Percentiles rank a stretch among this genome's conserved stretches.
phyloP scores from a whole-genome alignment of 2,329 filamentous ascomycete genomes.

The Phoma herbarum region DNA sequence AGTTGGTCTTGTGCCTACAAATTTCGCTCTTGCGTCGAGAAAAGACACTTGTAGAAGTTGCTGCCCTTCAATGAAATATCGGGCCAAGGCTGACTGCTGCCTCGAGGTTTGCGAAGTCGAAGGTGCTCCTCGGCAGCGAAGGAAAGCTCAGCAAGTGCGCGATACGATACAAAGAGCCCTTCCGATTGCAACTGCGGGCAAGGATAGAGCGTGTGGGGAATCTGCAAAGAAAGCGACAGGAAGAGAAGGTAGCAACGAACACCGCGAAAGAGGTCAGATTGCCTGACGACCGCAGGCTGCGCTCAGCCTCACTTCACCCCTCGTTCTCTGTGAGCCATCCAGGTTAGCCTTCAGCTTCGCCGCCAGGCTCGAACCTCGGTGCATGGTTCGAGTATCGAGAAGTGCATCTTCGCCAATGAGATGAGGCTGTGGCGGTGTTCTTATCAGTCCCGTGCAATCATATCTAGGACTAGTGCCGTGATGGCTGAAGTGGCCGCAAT shows the following conservation, averaged over 20 bases:
- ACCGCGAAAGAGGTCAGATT: background rate
- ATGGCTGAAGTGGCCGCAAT: constrained; percentile 24
- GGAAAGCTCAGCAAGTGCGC: background rate
- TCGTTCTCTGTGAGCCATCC: constrained; percentile 17
- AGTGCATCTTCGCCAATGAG: constrained; percentile 15
- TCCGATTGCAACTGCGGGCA: background rate
- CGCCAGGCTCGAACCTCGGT: constrained; percentile 15
- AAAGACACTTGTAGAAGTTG: background rate
- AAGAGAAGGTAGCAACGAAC: constrained; percentile 5
- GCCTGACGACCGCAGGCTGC: background rate
- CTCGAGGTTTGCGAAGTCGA: background rate
- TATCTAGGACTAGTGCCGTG: constrained; percentile 21
- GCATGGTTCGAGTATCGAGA: constrained; percentile 9
- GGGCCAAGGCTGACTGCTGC: constrained; percentile 6
- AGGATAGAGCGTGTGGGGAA: background rate
- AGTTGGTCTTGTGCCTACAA: background rate
- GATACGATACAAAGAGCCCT: background rate
- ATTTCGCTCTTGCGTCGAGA: background rate
- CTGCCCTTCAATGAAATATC: background rate
- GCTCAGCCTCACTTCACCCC: constrained; percentile 19
- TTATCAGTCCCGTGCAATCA: constrained; percentile 26
- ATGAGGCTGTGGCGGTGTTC: constrained; percentile 13
- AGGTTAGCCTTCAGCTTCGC: constrained; percentile 18
- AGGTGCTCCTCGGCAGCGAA: background rate
- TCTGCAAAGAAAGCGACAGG: background rate